phyloP scores from a whole-genome alignment of 352 stramenopile genomes.

The Globisporangium perplexum region DNA sequence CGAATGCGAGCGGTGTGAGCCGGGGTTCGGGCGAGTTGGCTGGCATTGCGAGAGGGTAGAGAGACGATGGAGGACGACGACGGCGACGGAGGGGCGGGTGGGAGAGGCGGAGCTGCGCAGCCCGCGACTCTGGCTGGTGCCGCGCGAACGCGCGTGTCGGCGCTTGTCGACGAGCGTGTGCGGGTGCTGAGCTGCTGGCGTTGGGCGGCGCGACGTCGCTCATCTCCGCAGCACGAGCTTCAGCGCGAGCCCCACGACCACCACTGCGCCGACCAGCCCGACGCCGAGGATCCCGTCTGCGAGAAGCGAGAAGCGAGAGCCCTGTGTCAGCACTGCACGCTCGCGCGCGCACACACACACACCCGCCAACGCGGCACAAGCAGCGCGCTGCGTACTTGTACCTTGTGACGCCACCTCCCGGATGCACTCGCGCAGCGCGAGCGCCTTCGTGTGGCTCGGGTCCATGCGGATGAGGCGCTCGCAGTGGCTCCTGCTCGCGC shows the following conservation, averaged over 20 bases:
- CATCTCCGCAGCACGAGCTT: slow-evolving; percentile 72
- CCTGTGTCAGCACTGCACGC: no score
- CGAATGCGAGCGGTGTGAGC: not conserved
- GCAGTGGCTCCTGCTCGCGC: slow-evolving; percentile 59
- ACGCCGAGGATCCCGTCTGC: slow-evolving; percentile 63
- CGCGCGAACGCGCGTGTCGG: not conserved
- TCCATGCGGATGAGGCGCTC: slow-evolving; percentile 74
- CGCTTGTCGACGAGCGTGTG: not conserved
- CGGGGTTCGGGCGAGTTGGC: not conserved
- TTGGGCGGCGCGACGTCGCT: slow-evolving; percentile 4
- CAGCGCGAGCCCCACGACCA: slow-evolving; percentile 64
- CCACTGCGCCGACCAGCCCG: slow-evolving; percentile 60
- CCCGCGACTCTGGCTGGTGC: no score
- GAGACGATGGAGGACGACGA: not conserved
- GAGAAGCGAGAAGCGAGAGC: not conserved
- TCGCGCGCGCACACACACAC: not conserved
- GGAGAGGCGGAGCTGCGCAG: not conserved
- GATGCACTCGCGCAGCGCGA: slow-evolving; percentile 71
- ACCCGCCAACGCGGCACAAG: not conserved
- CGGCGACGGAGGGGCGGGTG: not conserved
- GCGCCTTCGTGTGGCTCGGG: slow-evolving; percentile 59
- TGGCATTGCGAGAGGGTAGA: not conserved
- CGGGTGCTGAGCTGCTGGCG: not conserved
- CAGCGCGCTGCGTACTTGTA: slow-evolving; percentile 7
- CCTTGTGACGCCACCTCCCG: slow-evolving; percentile 62